Evolutionary conservation across 177 flowering plant species (phyloP), one percentile per base, ranked within the genome.

Genomic region (Vitis hybrid): DNA sequence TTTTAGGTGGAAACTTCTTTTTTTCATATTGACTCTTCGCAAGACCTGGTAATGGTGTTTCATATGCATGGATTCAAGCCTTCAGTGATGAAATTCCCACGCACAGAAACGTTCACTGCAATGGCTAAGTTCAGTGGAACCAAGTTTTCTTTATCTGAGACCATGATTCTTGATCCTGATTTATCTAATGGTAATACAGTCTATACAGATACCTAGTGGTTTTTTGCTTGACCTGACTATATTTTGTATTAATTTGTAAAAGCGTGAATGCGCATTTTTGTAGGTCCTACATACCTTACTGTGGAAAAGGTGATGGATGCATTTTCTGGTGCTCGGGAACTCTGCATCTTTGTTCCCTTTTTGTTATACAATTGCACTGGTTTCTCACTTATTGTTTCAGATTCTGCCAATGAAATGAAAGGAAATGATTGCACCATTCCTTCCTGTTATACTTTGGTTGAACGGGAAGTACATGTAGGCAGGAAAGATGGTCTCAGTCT

Each of bases 251-350:
- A 7, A 1, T 68, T 66, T 11, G 65, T 75, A 17, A 73, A 49
- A 11, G 14, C 23, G 61, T 26, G 57, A 3, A 19, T 71, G 13
- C 72, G 11, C 68, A 23, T 76, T 67, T 9, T 72, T 75, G 13
- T 70, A 95, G 99, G 96, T 73, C 81, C 89, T 23, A 23, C 86
- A 26, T 77, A 74, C 77, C 80, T 89, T 67, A 79, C 79, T 6
- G 79, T 88, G 75, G 98, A 95, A 73, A 93, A 90, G 79, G 70
- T 78, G 61, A 80, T 95, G 95, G 96, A 91, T 85, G 88, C 90
- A 21, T 77, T 78, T 59, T 89, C 93, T 78, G 99, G 97, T 74
- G 88, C 94, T 55, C 92, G 99, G 54, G 97, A 91, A 77, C 68
- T 95, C 65, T 76, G 76, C 73, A 77, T 95, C 51, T 93, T 78